Evolutionary conservation across 1,284 basidiomycete species (phyloP).

Genomic region (Neonothopanus nambi): DNA sequence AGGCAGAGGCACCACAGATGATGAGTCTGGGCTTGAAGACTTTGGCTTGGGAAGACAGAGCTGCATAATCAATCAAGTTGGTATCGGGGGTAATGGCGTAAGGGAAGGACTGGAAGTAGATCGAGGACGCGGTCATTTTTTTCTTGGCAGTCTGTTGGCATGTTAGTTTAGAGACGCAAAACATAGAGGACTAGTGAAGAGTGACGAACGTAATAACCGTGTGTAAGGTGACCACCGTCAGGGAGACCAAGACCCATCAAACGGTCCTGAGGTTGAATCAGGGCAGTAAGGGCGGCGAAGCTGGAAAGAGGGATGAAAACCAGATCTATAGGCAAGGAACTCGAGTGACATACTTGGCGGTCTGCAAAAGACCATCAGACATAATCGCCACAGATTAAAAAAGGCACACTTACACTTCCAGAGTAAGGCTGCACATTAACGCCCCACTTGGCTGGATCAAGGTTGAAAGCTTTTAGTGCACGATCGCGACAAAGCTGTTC

Average conservation of each 20-base stretch:
- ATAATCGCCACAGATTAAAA: constrained; percentile 1
- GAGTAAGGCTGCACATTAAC: constrained; percentile 99
- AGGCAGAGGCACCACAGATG: constrained; percentile 98
- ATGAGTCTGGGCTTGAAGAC: constrained; percentile 96
- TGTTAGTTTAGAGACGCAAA: constrained; percentile 27
- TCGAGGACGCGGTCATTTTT: constrained; percentile 99
- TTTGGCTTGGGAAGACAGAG: constrained; percentile 85
- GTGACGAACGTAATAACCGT: constrained; percentile 87
- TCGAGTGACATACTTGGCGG: constrained; percentile 67
- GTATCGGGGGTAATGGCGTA: constrained; percentile 87
- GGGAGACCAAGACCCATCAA: constrained; percentile 99
- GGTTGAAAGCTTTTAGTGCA: constrained; percentile 95
- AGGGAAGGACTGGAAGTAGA: constrained; percentile 99
- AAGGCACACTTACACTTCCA: constrained; percentile 65
- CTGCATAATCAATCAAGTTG: constrained; percentile 91
- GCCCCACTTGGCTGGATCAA: constrained; percentile 93
- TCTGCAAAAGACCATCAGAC: constrained; percentile 42
- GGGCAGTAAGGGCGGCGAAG: constrained; percentile 96
- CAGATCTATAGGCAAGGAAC: no score
- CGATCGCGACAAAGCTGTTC: constrained; percentile 95
- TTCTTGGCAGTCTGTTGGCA: constrained; percentile 89
- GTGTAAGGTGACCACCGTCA: constrained; percentile 97
- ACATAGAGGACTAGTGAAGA: constrained; percentile 10
- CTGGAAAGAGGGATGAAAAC: constrained; percentile 50
- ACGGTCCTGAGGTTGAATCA: constrained; percentile 97